phyloP scores from a whole-genome alignment of 768 basidiomycete genomes.

The Boletus reticuloceps region DNA sequence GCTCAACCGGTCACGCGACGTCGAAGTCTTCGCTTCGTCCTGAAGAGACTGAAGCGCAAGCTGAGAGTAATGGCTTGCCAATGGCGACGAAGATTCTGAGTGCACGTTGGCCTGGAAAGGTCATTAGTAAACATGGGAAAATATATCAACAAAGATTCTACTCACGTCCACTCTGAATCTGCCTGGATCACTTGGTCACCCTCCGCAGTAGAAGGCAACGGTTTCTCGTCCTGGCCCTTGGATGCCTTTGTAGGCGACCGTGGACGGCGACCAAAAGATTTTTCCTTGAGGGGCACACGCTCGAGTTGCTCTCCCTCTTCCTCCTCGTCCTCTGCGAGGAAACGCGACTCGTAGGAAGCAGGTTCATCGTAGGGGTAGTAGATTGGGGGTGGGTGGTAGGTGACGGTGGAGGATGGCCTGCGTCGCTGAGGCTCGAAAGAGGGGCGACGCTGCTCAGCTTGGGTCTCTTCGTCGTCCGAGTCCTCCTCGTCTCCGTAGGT shows the following conservation, averaged over 20 bases:
- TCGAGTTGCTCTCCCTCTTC: constrained; percentile 22
- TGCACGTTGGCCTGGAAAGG: constrained; percentile 51
- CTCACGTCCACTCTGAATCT: constrained; percentile 35
- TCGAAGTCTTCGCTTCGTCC: constrained; percentile 41
- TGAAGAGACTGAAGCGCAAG: constrained; percentile 56
- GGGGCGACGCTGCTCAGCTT: constrained; percentile 9
- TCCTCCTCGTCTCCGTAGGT: constrained; percentile 29
- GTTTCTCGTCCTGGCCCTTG: constrained; percentile 22
- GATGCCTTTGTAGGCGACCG: constrained; percentile 20
- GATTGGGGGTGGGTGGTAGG: constrained; percentile 21
- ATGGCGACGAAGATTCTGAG: constrained; percentile 49
- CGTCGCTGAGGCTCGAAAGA: constrained; percentile 22
- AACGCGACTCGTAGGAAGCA: constrained; percentile 30
- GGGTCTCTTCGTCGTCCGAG: constrained; percentile 28
- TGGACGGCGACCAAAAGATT: constrained; percentile 9
- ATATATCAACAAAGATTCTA: not conserved
- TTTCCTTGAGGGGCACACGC: constrained; percentile 29
- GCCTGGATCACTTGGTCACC: constrained; percentile 12
- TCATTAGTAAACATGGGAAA: not conserved
- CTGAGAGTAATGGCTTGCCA: constrained; percentile 61
- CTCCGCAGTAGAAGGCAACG: not conserved
- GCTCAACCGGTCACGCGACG: constrained; percentile 29
- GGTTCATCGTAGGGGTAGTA: constrained; percentile 30
- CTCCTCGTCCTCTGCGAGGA: constrained; percentile 25
- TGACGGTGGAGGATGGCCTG: constrained; percentile 22